Base-by-base conservation (phyloP, 345 rosid genomes). In the Hibiscus trionum region DNA sequence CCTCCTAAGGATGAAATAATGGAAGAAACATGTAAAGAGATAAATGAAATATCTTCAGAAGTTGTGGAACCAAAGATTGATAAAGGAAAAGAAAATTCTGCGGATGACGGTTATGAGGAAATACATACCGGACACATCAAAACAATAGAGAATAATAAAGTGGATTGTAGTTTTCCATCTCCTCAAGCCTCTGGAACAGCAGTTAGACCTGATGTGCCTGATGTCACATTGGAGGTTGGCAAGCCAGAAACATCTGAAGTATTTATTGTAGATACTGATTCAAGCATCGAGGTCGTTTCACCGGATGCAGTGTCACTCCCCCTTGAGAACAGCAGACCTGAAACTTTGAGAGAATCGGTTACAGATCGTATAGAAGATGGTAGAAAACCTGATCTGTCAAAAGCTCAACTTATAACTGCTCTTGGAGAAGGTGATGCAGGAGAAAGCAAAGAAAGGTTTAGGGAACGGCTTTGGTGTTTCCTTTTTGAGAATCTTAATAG, bases 391-490 rank as follows among this genome's bases (percentile, higher is more conserved):
- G 65, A 74, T 39, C 66, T 73, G 42, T 69, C 65, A 16, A 83
- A 80, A 60, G 75, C 66, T 67, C 86, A 79, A 64, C 69, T 16
- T 55, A 71, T 57, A 14, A 78, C 61, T 67, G 78, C 80, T 64
- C 53, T 76, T 63, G 82, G 75, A 75, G 94, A 89, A 61, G 78
- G 72, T 49, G 84, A 78, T 52, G 75, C 84, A 8, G 74, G 78
- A 80, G 95, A 87, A 82, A 87, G 91, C 87, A 87, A 89, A 81
- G 95, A 87, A 81, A 80, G 94, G 76, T 89, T 89, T 76, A 80
- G 94, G 76, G 87, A 89, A 73, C 84, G 94, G 33, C 87, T 89
- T 53, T 89, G 94, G 94, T 87, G 91, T 80, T 89, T 89, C 76
- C 85, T 89, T 26, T 89, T 89, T 83, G 94, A 89, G 84, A 89